Conservation (phyloP, 148 eudicot genomes). For the Diospyros lotus region DNA sequence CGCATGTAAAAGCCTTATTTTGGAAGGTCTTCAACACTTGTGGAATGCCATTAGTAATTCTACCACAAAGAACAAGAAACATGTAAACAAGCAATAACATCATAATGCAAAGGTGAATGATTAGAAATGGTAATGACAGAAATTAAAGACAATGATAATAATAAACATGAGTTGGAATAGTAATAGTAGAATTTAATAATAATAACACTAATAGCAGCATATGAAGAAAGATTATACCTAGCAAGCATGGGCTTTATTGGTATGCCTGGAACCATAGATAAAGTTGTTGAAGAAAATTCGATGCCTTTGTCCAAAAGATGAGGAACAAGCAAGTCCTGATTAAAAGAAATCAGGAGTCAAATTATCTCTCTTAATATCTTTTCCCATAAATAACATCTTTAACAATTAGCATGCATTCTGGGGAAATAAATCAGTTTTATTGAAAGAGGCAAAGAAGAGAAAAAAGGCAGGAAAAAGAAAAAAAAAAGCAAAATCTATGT, state of each 20-base stretch:
- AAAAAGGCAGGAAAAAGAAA: background rate
- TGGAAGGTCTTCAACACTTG: constrained; percentile 70
- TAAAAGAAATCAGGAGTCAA: constrained; percentile 13
- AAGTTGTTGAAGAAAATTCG: constrained; percentile 59
- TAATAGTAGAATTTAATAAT: constrained; percentile 3
- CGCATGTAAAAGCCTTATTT: constrained; percentile 82
- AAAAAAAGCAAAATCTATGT: constrained; percentile 2
- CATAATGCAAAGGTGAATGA: background rate
- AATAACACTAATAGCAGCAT: constrained; percentile 5
- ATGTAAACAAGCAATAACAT: constrained; percentile 8
- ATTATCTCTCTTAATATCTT: no score
- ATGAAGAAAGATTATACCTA: constrained; percentile 41
- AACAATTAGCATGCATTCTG: background rate
- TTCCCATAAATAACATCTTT: background rate
- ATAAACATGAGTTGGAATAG: background rate
- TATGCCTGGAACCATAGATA: constrained; percentile 88
- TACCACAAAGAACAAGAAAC: constrained; percentile 19
- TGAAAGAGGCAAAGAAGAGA: background rate
- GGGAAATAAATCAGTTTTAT: background rate
- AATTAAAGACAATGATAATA: background rate
- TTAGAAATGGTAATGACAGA: background rate
- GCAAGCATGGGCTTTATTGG: constrained; percentile 99
- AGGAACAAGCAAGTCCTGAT: constrained; percentile 79
- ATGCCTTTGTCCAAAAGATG: constrained; percentile 77
- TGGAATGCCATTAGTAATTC: constrained; percentile 81